Conservation (phyloP, 495 filamentous ascomycete species). For the Friedmanniomyces simplex region DNA sequence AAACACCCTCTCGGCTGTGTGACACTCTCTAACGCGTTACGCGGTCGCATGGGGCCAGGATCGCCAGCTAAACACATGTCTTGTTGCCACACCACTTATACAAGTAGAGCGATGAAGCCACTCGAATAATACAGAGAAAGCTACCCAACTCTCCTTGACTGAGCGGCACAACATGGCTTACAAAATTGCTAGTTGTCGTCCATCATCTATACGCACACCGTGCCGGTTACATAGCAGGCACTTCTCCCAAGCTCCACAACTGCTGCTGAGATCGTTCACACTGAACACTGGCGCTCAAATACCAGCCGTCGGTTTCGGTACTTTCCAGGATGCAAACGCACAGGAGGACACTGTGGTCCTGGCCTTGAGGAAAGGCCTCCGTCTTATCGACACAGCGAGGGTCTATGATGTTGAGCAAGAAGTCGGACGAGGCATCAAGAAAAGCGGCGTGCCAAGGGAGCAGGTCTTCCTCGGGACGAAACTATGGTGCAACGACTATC, state of each 20-base stretch:
- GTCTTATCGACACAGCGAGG: slow-evolving; percentile 2
- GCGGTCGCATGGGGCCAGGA: too few species aligned
- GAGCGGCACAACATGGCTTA: too few species aligned
- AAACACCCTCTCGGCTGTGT: too few species aligned
- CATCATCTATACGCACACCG: neutral
- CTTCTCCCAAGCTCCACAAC: neutral
- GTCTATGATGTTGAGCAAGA: slow-evolving; percentile 2
- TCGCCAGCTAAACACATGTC: too few species aligned
- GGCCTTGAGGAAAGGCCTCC: neutral
- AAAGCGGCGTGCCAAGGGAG: neutral
- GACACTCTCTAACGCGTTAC: too few species aligned
- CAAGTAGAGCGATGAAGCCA: too few species aligned
- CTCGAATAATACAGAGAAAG: too few species aligned
- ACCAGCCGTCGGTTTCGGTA: slow-evolving; percentile 3
- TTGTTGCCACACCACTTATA: too few species aligned
- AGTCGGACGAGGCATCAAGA: slow-evolving; percentile 8
- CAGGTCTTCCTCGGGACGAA: slow-evolving; percentile 2
- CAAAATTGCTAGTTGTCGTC: too few species aligned
- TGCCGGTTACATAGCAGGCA: neutral
- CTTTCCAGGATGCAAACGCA: slow-evolving; percentile 7
- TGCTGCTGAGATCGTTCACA: neutral
- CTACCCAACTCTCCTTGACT: too few species aligned
- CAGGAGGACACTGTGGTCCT: slow-evolving; percentile 1
- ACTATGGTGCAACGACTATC: slow-evolving; percentile 8
- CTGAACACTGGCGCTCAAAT: slow-evolving; percentile 6